phyloP scores from a whole-genome alignment of 495 filamentous ascomycete species.

The Trichoderma virens region DNA sequence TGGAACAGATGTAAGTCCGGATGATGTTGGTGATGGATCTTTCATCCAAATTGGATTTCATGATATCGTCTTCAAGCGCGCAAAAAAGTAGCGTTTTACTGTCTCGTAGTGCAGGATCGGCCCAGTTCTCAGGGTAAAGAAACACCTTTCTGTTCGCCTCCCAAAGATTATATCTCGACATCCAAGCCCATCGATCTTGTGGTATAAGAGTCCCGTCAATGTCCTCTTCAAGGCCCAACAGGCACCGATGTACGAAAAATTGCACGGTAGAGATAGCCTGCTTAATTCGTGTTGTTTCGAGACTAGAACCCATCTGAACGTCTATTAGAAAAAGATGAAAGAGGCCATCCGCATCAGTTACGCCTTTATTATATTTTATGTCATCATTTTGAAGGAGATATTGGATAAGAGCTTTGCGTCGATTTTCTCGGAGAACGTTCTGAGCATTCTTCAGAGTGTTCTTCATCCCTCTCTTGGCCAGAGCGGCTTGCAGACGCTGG shows the following conservation, averaged over 20 bases:
- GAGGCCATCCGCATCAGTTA: constrained; percentile 21
- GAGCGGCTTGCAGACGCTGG: no score
- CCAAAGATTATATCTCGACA: neutral
- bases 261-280: constrained; percentile 33
- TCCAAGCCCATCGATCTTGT: neutral
- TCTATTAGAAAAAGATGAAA: constrained; percentile 34
- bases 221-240: constrained; percentile 30
- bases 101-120: constrained; percentile 30
- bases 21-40: neutral
- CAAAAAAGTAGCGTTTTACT: constrained; percentile 27
- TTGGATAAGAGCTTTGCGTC: neutral
- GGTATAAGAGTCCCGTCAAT: constrained; percentile 17
- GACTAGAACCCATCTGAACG: constrained; percentile 23
- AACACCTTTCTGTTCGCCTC: constrained; percentile 33
- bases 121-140: constrained; percentile 35
- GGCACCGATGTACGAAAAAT: constrained; percentile 29
- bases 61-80: constrained; percentile 22
- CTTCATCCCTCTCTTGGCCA: no score
- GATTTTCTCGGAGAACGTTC: neutral
- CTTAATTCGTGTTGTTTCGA: constrained; percentile 28
- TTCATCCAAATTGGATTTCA: constrained; percentile 15
- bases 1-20: neutral
- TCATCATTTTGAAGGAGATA: neutral
- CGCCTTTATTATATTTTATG: neutral
- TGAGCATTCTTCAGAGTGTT: no score